Evolutionary conservation across 305 asterid genomes (phyloP).

Genomic region (Galium porrigens): DNA sequence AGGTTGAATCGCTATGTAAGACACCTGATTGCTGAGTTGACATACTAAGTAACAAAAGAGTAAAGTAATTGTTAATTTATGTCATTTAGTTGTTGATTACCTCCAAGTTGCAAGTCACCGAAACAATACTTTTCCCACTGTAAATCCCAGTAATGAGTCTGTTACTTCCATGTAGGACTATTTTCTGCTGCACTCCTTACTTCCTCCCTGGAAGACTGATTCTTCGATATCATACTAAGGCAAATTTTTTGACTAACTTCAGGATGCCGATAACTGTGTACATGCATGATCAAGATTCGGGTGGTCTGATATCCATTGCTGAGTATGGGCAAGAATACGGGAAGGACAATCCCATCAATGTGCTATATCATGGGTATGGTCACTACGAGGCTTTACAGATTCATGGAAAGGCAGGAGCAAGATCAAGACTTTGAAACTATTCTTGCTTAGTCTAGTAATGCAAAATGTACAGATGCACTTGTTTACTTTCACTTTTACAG

Average conservation of each 20-base stretch:
- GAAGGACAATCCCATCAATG: slow-evolving; percentile 54
- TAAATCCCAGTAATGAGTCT: background rate
- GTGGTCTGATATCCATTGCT: slow-evolving; percentile 71
- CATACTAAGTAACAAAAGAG: background rate
- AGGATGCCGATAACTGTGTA: slow-evolving; percentile 90
- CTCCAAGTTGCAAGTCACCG: background rate
- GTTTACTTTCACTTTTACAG: background rate
- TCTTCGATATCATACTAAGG: background rate
- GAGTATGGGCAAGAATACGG: slow-evolving; percentile 89
- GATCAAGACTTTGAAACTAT: slow-evolving; percentile 43
- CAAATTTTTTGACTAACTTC: slow-evolving; percentile 14
- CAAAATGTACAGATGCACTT: background rate
- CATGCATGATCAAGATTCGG: slow-evolving; percentile 53
- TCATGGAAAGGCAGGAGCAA: slow-evolving; percentile 34
- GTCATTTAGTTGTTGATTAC: background rate
- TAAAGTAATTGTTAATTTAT: background rate
- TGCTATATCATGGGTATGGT: slow-evolving; percentile 75
- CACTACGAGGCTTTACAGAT: slow-evolving; percentile 72
- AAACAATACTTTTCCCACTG: background rate
- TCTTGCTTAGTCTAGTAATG: background rate
- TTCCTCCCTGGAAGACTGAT: background rate
- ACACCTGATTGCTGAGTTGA: no score
- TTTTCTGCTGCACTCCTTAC: background rate
- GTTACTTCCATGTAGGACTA: no score
- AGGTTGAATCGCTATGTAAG: background rate